Evolutionary conservation across 768 basidiomycete genomes (phyloP), one percentile per base, ranked within the genome.

Genomic region (Lyophyllum shimeji): DNA sequence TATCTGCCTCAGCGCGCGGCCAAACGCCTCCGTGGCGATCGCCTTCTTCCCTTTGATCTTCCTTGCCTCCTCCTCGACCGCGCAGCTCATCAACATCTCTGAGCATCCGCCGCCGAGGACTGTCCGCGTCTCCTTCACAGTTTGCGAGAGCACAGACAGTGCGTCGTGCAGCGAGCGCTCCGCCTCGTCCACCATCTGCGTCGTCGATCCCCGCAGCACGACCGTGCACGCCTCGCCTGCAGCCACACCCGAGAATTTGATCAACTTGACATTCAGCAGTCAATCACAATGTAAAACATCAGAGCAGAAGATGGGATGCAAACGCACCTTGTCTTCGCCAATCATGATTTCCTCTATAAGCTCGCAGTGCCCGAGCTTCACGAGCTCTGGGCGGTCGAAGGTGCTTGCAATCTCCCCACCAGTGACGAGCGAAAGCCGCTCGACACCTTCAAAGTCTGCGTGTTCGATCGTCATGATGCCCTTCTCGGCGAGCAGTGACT

Each of bases 161-260:
- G 97, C 97, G 62, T 99, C 97, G 67, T 98, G 97, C 44, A 99
- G 76, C 1, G 96, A 98, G 11, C 97, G 89, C 66, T 98, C 97
- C 1, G 97, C 97, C 71, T 99, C 97, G 64, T 98, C 97, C 23
- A 99, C 89, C 96, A 99, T 99, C 69, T 99, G 97, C 59, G 88
- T 89, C 20, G 97, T 98, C 37, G 95, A 97, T 13, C 97, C 97
- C 33, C 97, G 91, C 7, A 99, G 82, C 25, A 99, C 96, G 50
- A 98, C 95, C 0, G 97, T 99, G 70, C 97, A 98, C 20, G 97
- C 97, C 72, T 96, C 87, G 12, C 96, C 96, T 18, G 96, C 95
- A 12, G 95, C 95, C 40, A 99, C 96, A 42, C 97, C 97, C 8
- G 97, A 98, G 80, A 99, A 99, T 76, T 98, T 99, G 78, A 98